Percentiles rank a stretch among this genome's conserved stretches.
phyloP scores from a whole-genome alignment of 371 early-diverging fungal genomes.

The Zychaea mexicana region DNA sequence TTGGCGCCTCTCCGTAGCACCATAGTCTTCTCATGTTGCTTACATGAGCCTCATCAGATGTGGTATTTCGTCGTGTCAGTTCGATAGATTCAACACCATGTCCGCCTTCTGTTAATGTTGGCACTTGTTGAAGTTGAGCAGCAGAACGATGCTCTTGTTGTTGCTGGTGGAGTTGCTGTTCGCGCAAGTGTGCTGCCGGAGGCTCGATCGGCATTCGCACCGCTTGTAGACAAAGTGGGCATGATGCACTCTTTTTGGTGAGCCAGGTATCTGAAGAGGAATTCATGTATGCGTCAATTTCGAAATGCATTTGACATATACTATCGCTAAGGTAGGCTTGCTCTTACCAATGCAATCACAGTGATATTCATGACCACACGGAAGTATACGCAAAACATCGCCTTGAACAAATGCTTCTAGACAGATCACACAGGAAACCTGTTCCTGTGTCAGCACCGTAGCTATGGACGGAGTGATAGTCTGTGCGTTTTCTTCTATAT shows the following conservation, averaged over 20 bases:
- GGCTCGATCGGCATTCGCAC: not conserved
- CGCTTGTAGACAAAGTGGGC: slow-evolving; percentile 37
- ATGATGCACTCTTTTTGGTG: slow-evolving; percentile 36
- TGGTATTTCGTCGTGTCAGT: not conserved
- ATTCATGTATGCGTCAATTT: not conserved
- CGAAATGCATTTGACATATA: too few species aligned
- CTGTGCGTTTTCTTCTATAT: not conserved
- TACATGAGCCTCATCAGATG: not conserved
- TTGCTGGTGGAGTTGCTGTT: not conserved
- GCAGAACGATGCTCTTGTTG: too few species aligned
- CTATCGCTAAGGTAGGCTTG: too few species aligned
- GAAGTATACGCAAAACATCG: slow-evolving; percentile 30
- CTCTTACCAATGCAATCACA: slow-evolving; percentile 44
- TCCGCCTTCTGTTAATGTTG: not conserved
- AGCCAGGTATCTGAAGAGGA: slow-evolving; percentile 39
- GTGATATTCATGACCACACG: slow-evolving; percentile 46
- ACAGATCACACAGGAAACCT: slow-evolving; percentile 38
- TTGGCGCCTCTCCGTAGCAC: not conserved
- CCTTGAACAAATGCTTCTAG: slow-evolving; percentile 36
- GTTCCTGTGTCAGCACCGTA: slow-evolving; percentile 12
- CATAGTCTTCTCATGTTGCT: not conserved
- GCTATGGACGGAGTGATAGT: not conserved
- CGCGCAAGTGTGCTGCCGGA: not conserved
- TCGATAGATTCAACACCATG: not conserved
- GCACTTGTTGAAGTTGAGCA: too few species aligned